Percentiles rank a stretch among this genome's conserved stretches.
These are phyloP conservation scores for Trichosporon sp. DNA, from an alignment of 1,284 basidiomycete species.

Conservation along the genomic window DNA sequence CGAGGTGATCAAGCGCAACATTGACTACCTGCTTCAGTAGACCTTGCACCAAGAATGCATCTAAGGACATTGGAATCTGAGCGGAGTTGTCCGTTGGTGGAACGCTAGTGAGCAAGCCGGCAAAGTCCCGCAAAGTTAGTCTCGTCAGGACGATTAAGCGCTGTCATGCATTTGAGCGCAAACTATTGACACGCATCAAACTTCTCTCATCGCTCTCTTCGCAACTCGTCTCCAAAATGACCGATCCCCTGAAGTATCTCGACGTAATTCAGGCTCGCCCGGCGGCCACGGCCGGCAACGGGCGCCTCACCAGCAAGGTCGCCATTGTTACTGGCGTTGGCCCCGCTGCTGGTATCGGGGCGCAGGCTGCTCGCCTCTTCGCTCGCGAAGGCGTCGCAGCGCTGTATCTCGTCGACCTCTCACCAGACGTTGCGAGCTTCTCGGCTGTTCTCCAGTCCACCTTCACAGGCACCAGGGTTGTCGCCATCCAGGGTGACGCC, in stretches of 20 bases:
- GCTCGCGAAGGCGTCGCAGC: constrained; percentile 69
- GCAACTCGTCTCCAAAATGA: too few relatives aligned
- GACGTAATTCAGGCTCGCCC: constrained; percentile 25
- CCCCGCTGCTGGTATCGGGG: constrained; percentile 79
- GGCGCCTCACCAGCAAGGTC: constrained; percentile 75
- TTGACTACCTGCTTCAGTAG: too few relatives aligned
- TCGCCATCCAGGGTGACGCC: constrained; percentile 70
- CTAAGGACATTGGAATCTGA: background rate
- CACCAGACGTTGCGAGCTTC: constrained; percentile 70
- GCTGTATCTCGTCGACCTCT: constrained; percentile 79
- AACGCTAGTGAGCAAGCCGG: too few relatives aligned
- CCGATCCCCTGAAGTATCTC: background rate
- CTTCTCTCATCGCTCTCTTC: too few relatives aligned
- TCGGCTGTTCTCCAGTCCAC: constrained; percentile 67
- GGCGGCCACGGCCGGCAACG: constrained; percentile 52
- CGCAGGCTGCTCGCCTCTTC: constrained; percentile 20
- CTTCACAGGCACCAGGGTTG: constrained; percentile 77
- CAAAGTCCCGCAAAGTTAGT: too few relatives aligned
- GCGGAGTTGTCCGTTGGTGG: background rate
- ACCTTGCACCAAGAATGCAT: too few relatives aligned
- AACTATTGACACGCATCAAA: too few relatives aligned
- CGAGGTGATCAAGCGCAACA: background rate
- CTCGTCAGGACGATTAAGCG: too few relatives aligned
- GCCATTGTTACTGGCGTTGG: constrained; percentile 86
- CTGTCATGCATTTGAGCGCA: too few relatives aligned